Base-by-base conservation (phyloP, 176 grass and related monocot species). In the Carex myosuroides region DNA sequence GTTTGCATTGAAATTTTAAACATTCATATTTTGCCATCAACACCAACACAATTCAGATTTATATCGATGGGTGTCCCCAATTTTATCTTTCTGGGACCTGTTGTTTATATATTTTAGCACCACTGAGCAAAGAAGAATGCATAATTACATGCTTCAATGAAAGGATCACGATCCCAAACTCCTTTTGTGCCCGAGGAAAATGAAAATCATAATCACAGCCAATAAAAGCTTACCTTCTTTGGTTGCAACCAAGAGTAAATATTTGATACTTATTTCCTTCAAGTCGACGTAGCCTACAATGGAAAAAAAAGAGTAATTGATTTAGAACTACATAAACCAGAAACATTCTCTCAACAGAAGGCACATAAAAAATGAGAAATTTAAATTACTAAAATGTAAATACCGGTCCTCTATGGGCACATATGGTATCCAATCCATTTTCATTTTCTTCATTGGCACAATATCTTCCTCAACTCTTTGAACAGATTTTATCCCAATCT, bases 351-450 rank as follows among this genome's bases (percentile, higher is more conserved):
- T 70, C 82, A n/a, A 24, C 16, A 62, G 58, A 85, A 83, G 67
- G 22, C 22, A 69, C 20, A 24, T 1, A 84, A 16, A 89, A 87
- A 70, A 68, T 79, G 68, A 42, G 14, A 79, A 85, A 32, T 21
- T 29, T 1, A 30, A 76, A 80, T 63, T 86, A 39, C 12, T 83
- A 84, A 53, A 9, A 74, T 75, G 29, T 13, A 65, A 65, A 18
- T 95, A 98, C 95, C 91, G 57, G 64, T 95, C 64, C 77, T 95
- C 88, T 33, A 98, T 54, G 16, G 95, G 95, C 88, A 98, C 84
- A 82, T 98, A 95, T 50, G 95, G 95, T 61, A 98, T 88, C 95
- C 92, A 98, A 41, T 87, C 95, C 95, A 98, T 98, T 88, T 95
- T 95, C 91, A 98, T 98, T 32, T 85, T 80, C 77, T 89, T 89